Conservation (phyloP, 2,329 filamentous ascomycete genomes). For the Apiospora saccharicola region DNA sequence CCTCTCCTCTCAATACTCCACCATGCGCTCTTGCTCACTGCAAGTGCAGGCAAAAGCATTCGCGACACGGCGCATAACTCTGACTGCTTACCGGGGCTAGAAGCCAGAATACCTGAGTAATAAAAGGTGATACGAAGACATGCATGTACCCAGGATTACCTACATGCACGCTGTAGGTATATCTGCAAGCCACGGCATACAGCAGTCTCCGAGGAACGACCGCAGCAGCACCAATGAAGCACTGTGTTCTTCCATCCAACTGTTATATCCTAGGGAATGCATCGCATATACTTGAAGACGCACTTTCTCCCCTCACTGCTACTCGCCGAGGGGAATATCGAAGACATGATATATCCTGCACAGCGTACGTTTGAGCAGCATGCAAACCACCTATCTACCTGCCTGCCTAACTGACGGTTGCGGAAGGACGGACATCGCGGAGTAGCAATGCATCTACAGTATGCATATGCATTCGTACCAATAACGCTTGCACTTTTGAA, state of each 20-base stretch:
- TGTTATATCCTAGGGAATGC: not conserved
- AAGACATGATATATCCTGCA: not conserved
- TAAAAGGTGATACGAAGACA: conserved; percentile 18
- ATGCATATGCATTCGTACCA: conserved; percentile 1
- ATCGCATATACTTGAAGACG: not conserved
- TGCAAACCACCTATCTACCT: not conserved
- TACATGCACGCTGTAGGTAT: conserved; percentile 15
- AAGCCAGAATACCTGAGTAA: conserved; percentile 6
- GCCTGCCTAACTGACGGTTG: not conserved
- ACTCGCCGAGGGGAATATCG: not conserved
- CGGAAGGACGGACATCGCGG: not conserved
- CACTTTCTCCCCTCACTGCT: not conserved
- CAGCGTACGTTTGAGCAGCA: not conserved
- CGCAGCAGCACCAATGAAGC: conserved; percentile 14
- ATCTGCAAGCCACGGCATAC: not conserved
- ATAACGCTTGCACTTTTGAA: not conserved
- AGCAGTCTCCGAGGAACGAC: conserved; percentile 15
- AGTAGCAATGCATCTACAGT: not conserved
- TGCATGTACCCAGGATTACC: conserved; percentile 11
- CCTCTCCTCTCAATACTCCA: not conserved
- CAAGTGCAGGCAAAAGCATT: not conserved
- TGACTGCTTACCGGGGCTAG: not conserved
- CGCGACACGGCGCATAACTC: not conserved
- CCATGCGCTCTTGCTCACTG: not conserved
- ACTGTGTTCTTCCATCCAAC: conserved; percentile 11